Conservation (phyloP, 2,329 filamentous ascomycete genomes). For the Colletotrichum ledebouriae region DNA sequence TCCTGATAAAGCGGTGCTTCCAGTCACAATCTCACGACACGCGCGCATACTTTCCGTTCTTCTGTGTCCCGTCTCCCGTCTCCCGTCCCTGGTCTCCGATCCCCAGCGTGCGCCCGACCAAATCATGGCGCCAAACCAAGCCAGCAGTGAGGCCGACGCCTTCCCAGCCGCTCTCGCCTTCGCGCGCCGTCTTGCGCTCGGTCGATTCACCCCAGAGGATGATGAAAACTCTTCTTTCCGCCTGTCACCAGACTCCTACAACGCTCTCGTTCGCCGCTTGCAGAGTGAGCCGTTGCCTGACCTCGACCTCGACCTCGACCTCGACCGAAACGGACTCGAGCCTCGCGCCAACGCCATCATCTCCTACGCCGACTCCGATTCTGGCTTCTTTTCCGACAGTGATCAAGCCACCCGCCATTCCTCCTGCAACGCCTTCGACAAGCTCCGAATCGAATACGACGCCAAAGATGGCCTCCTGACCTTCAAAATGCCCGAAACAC, state of each 20-base stretch:
- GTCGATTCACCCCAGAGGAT: background rate
- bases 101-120: background rate
- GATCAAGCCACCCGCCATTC: background rate
- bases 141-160: background rate
- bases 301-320: background rate
- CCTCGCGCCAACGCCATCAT: background rate
- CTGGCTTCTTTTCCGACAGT: too few species aligned
- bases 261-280: background rate
- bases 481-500: background rate
- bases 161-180: background rate
- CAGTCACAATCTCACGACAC: too few species aligned
- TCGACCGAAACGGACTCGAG: background rate
- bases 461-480: background rate
- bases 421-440: background rate
- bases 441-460: background rate
- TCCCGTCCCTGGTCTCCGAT: background rate
- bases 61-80: too few species aligned
- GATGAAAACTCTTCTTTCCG: background rate
- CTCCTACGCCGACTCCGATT: background rate
- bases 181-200: background rate
- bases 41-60: too few species aligned
- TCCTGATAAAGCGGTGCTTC: too few species aligned
- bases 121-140: background rate
- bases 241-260: background rate
- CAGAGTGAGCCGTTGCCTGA: background rate